phyloP scores from a whole-genome alignment of 78 protist species.

The Dictyostelium capitatum region DNA sequence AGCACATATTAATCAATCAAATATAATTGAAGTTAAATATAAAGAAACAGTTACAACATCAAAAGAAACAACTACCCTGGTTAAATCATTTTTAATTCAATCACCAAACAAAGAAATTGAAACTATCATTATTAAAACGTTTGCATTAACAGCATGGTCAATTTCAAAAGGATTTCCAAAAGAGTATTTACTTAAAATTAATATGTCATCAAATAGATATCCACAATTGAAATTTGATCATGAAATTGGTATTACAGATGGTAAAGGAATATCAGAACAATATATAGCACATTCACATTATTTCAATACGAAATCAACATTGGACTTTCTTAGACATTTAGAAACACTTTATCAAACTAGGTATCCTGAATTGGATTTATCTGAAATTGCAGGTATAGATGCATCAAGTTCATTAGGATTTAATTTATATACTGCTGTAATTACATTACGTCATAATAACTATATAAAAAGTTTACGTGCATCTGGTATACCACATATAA shows the following conservation, averaged over 20 bases:
- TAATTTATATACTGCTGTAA: conserved; percentile 55
- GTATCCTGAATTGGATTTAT: conserved; percentile 57
- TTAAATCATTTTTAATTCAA: conserved; percentile 26
- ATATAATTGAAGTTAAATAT: conserved; percentile 44
- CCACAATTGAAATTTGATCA: conserved; percentile 63
- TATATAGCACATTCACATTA: conserved; percentile 79
- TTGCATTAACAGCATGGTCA: conserved; percentile 36
- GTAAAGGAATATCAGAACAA: conserved; percentile 74
- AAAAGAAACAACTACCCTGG: not conserved
- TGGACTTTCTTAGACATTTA: conserved; percentile 60
- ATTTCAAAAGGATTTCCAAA: conserved; percentile 59
- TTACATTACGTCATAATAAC: conserved; percentile 52
- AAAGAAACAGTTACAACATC: not conserved
- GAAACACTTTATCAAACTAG: conserved; percentile 64
- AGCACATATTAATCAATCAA: no score
- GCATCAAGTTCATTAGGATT: conserved; percentile 47
- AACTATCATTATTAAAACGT: conserved; percentile 47
- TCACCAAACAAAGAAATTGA: conserved; percentile 51
- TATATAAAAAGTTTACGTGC: conserved; percentile 32
- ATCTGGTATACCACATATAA: conserved; percentile 44
- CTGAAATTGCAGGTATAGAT: conserved; percentile 64
- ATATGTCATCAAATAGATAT: conserved; percentile 14
- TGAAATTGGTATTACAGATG: conserved; percentile 46
- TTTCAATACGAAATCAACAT: conserved; percentile 61
- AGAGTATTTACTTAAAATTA: not conserved